Conservation (phyloP, 768 basidiomycete genomes). For the Pleurotus tuber-regium region DNA sequence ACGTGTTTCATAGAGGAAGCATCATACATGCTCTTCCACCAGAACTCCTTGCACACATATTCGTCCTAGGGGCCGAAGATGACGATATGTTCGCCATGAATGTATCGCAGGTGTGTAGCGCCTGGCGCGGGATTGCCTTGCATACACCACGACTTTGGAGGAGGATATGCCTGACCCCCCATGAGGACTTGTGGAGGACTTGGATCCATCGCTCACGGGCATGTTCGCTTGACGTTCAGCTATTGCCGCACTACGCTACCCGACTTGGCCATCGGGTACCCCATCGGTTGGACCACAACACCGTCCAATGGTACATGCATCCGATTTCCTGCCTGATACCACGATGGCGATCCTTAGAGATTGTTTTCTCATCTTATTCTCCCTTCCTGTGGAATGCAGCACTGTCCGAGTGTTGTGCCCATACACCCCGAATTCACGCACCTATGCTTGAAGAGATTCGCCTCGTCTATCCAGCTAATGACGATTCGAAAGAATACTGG, state of each 20-base stretch:
- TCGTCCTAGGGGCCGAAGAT: conserved; percentile 55
- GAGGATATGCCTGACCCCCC: conserved; percentile 47
- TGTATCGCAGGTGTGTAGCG: conserved; percentile 67
- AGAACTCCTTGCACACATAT: conserved; percentile 65
- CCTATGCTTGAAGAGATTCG: conserved; percentile 50
- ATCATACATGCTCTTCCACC: conserved; percentile 57
- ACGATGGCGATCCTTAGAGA: conserved; percentile 61
- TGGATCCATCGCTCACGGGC: conserved; percentile 57
- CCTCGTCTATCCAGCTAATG: conserved; percentile 60
- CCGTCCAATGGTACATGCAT: conserved; percentile 62
- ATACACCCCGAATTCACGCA: conserved; percentile 31
- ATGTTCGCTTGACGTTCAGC: conserved; percentile 59
- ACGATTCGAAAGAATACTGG: conserved; percentile 64
- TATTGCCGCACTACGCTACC: conserved; percentile 32
- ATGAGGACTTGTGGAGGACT: conserved; percentile 59
- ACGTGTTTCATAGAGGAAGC: conserved; percentile 33
- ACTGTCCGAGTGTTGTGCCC: conserved; percentile 50
- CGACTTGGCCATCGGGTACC: conserved; percentile 18
- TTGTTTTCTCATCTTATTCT: conserved; percentile 51
- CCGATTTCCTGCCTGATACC: conserved; percentile 48
- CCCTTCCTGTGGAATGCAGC: conserved; percentile 71
- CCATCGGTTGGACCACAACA: conserved; percentile 38
- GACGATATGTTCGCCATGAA: conserved; percentile 56
- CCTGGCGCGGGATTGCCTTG: conserved; percentile 61
- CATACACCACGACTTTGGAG: conserved; percentile 66